Base-by-base conservation (phyloP, 768 basidiomycete genomes). In the Amyloporia xantha region DNA sequence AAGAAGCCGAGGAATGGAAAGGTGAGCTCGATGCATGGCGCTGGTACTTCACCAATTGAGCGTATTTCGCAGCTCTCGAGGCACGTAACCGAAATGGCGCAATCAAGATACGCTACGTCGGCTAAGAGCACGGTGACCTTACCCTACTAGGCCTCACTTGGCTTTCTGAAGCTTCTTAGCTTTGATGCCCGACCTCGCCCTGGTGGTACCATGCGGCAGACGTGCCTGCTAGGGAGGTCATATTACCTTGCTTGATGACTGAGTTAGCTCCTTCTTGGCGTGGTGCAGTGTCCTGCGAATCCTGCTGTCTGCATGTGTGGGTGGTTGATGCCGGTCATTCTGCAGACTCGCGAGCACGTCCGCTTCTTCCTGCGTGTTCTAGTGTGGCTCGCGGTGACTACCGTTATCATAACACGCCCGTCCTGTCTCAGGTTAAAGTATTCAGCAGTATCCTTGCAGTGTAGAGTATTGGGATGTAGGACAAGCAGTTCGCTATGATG, bases 1-100 rank as follows among this genome's bases (percentile, higher is more conserved):
- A 91, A 65, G 90, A 91, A 67, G 84, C 78, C 2, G 87, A 90
- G 62, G 87, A 89, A 59, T 59, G 86, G 57, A 87, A 81, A 78
- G 86, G 87, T 84, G 26, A 23, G 58, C 40, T 23, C 40, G n/a
- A n/a, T n/a, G n/a, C n/a, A n/a, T n/a, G n/a, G n/a, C n/a, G n/a
- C 43, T 43, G 19, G 46, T 33, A 38, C 33, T 50, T 28, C 41
- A 23, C 21, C 48, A 37, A 2, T 42, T 23, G 25, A n/a, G 26
- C 41, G 42, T 27, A 23, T 19, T 46, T 27, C 20, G 27, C 36
- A 88, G 84, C 84, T 15, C 66, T 86, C 20, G 86, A 88, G 69
- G 71, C 77, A 41, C 83, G 85, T 47, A 81, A 73, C 61, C 81
- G 84, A 41, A 67, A 74, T 12, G 77, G 77, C 43, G 81, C 75